Evolutionary conservation across 1,284 basidiomycete genomes (phyloP), one percentile per base, ranked within the genome.

Genomic region (Ustilago shanxiensis): DNA sequence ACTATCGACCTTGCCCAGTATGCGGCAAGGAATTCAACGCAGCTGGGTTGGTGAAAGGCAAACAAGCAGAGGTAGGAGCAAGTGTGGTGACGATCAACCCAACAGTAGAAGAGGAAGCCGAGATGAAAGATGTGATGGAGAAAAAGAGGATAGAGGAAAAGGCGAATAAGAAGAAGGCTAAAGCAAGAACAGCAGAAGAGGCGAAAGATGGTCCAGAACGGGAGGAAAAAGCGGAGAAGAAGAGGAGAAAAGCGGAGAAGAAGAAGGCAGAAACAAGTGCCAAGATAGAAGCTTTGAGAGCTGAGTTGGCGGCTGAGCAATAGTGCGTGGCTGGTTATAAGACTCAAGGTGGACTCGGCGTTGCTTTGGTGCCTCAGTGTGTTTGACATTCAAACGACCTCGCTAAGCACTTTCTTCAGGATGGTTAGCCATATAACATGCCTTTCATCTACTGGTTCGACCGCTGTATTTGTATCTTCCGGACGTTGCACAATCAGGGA

Each of bases 31-130:
- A 54, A 2, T 85, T 84, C 77, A 59, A 57, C 47, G 68, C 75
- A 0, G 41, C 31, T 14, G 61, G 56, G 0, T 44, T 83, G 11
- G 54, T n/a, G 9, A 79, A 80, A 55, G 60, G 63, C 2, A 60
- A 68, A 35, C 35, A 66, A 44, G 39, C 56, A 0, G 54, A 62
- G 14, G 22, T 33, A n/a, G 73, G 63, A 0, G 65, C 45, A 2
- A 66, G 78, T 20, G 62, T 84, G 6, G 75, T 83, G 4, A 67
- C 70, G 6, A 67, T 84, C 52, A 82, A 84, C 35, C 81, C 81
- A 2, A 20, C 58, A 0, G 35, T 45, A 3, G 54, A 49, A 4
- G 75, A 80, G 47, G 66, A 81, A 50, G 47, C 37, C 1, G 66
- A 61, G 41, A 68, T 81, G 72, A 70, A 79, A 26, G 57, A 60